A percentile compares a stretch with the other conserved stretches of the same genome.
Evolutionary conservation across 495 filamentous ascomycete genomes (phyloP).

Genomic region (Penicillium ochrochloron): DNA sequence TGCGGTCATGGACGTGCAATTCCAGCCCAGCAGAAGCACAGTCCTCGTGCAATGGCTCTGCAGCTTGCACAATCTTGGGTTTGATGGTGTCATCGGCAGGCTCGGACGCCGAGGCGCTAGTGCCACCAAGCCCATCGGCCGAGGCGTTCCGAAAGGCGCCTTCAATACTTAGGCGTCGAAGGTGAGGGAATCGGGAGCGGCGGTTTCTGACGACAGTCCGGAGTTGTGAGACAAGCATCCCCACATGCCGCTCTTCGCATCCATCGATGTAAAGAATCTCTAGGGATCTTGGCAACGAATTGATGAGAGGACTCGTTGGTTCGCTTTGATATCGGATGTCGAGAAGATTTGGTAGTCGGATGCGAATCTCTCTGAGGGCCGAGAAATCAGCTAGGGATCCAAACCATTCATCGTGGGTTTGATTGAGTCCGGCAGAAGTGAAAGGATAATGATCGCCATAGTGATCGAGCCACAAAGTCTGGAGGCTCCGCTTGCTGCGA

Average conservation of each 20-base stretch:
- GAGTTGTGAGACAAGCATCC: slow-evolving; percentile 37
- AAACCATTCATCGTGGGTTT: slow-evolving; percentile 43
- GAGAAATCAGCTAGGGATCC: slow-evolving; percentile 38
- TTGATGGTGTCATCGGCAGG: slow-evolving; percentile 25
- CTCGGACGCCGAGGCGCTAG: not conserved
- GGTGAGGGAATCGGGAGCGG: slow-evolving; percentile 19
- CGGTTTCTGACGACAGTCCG: slow-evolving; percentile 31
- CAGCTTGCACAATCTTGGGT: slow-evolving; percentile 32
- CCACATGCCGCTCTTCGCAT: slow-evolving; percentile 36
- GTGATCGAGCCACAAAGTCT: slow-evolving; percentile 42
- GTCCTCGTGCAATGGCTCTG: slow-evolving; percentile 28
- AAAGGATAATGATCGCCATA: slow-evolving; percentile 39
- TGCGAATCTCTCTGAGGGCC: slow-evolving; percentile 39
- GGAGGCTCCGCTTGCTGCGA: slow-evolving; percentile 33
- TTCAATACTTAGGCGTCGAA: slow-evolving; percentile 36
- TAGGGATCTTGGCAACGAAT: slow-evolving; percentile 37
- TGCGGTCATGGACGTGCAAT: slow-evolving; percentile 37
- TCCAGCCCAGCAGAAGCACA: slow-evolving; percentile 34
- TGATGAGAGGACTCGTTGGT: slow-evolving; percentile 28
- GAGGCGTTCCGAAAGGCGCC: slow-evolving; percentile 37
- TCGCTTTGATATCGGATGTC: slow-evolving; percentile 36
- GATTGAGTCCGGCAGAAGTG: slow-evolving; percentile 37
- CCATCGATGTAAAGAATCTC: slow-evolving; percentile 39
- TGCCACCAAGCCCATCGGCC: slow-evolving; percentile 10
- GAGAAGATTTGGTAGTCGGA: slow-evolving; percentile 42